These are phyloP conservation scores for Arthrobotrys sphaeroides DNA, from an alignment of 2,329 filamentous ascomycete genomes.

Conservation along the genomic window DNA sequence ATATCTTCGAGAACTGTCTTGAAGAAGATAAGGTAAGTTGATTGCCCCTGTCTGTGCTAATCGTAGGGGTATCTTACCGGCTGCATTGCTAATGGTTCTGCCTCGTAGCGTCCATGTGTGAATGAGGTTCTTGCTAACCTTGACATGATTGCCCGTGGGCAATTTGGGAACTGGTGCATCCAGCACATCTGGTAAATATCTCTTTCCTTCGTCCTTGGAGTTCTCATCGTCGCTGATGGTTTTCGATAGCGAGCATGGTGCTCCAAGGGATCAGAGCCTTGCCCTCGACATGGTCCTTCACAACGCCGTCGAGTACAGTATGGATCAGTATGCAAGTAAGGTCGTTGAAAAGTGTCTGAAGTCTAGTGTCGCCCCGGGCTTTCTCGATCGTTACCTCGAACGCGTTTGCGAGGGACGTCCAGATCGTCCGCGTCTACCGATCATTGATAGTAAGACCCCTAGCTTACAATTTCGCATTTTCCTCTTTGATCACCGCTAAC, in stretches of 20 bases:
- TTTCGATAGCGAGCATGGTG: slow-evolving; percentile 76
- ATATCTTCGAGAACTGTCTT: slow-evolving; percentile 98
- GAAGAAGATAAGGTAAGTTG: slow-evolving; percentile 86
- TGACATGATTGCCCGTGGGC: slow-evolving; percentile 93
- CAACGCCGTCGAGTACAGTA: slow-evolving; percentile 94
- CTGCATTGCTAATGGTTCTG: slow-evolving; percentile 48
- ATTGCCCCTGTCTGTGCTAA: background rate
- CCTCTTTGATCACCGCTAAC: slow-evolving; percentile 7
- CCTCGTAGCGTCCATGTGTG: slow-evolving; percentile 83
- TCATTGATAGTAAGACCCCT: slow-evolving; percentile 80
- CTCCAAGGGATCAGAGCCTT: slow-evolving; percentile 86
- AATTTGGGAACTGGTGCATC: slow-evolving; percentile 99
- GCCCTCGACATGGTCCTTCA: slow-evolving; percentile 95
- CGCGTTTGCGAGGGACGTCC: slow-evolving; percentile 90
- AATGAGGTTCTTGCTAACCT: slow-evolving; percentile 95
- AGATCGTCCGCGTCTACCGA: slow-evolving; percentile 91
- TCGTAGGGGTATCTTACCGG: slow-evolving; percentile 23
- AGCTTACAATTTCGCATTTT: background rate
- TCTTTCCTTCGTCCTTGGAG: background rate
- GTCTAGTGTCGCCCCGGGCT: slow-evolving; percentile 78
- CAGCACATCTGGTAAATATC: slow-evolving; percentile 81
- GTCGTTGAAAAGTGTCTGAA: slow-evolving; percentile 99
- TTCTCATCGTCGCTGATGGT: background rate
- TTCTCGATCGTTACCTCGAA: slow-evolving; percentile 89
- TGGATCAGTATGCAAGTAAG: slow-evolving; percentile 98